A percentile compares a stretch with the other conserved stretches of the same genome.
Conservation (phyloP, 140 eudicot species). For the Stevia rebaudiana region DNA sequence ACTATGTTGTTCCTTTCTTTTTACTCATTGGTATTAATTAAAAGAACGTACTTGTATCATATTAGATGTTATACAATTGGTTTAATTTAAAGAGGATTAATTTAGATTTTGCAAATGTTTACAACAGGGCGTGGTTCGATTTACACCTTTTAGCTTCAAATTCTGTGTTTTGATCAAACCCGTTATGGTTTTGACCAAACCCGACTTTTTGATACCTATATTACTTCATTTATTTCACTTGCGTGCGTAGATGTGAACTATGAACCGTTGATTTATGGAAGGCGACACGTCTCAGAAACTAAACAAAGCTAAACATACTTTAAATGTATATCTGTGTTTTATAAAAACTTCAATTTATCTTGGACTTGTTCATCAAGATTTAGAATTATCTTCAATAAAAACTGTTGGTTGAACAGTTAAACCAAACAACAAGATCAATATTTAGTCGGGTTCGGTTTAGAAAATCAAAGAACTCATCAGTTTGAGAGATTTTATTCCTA, state of each 20-base stretch:
- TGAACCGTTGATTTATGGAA: background rate
- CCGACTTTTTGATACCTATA: background rate
- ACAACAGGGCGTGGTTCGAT: background rate
- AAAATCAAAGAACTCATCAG: background rate
- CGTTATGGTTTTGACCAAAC: background rate
- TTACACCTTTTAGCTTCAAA: background rate
- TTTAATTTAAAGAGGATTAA: background rate
- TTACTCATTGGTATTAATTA: conserved; percentile 4
- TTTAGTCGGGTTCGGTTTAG: background rate
- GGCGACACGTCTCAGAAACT: background rate
- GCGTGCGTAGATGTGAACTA: background rate
- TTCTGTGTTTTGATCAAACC: background rate
- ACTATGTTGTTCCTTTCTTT: conserved; percentile 15
- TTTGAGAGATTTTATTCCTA: background rate
- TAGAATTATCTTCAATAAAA: too few relatives aligned
- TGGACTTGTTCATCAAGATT: too few relatives aligned
- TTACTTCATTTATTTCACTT: background rate
- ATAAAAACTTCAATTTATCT: too few relatives aligned
- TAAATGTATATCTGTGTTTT: too few relatives aligned
- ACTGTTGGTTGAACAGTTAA: background rate
- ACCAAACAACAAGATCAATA: background rate
- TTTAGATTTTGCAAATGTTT: background rate
- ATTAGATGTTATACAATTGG: background rate
- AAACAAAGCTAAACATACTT: too few relatives aligned
- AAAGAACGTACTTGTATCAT: background rate